Conservation (phyloP, 2,329 filamentous ascomycete species). For the Colletotrichum karsti region DNA sequence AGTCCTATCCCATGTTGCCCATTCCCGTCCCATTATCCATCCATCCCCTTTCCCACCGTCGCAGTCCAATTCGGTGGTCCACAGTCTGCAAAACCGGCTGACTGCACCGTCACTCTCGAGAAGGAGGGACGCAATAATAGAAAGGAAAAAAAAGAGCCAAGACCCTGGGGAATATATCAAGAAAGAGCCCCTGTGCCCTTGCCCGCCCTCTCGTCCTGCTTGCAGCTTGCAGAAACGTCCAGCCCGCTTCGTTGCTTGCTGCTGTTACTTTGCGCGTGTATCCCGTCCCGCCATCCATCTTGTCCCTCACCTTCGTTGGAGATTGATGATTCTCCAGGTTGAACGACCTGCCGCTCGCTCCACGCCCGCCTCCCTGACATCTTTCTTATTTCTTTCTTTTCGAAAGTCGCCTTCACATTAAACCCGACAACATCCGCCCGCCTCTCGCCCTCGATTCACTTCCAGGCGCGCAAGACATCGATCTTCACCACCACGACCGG, state of each 20-base stretch:
- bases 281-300: neutral
- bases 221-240: neutral
- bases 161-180: constrained; percentile 24
- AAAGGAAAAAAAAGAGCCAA: constrained; percentile 9
- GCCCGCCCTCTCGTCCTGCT: neutral
- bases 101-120: constrained; percentile 20
- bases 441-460: neutral
- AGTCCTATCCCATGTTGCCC: constrained; percentile 15
- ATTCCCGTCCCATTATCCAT: neutral
- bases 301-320: constrained; percentile 16
- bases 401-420: neutral
- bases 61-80: constrained; percentile 11
- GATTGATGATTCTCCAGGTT: constrained; percentile 16
- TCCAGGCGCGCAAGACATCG: neutral
- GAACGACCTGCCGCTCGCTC: constrained; percentile 15
- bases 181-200: constrained; percentile 23
- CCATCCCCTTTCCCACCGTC: constrained; percentile 14
- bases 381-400: neutral
- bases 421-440: neutral
- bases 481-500: neutral
- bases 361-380: neutral
- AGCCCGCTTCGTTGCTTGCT: neutral
- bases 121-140: neutral
- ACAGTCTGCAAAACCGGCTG: constrained; percentile 10
- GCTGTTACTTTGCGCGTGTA: neutral